Evolutionary conservation across 495 filamentous ascomycete species (phyloP), one percentile per base, ranked within the genome.

Genomic region (Tuber microsphaerosporum): DNA sequence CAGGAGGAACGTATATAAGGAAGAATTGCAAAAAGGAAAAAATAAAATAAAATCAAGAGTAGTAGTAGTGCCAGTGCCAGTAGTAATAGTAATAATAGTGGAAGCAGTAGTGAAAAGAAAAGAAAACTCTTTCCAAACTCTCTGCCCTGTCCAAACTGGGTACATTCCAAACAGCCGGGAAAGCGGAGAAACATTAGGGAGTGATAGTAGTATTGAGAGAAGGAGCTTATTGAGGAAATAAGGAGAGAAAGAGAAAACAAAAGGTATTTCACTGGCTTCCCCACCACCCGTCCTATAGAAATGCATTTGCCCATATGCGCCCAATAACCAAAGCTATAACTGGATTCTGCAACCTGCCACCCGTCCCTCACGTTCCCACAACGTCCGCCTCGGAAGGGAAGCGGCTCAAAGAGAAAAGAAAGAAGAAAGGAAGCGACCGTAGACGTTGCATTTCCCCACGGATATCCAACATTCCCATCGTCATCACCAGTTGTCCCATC

Each of bases 301-400:
- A 79, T 79, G 76, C 76, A 79, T 79, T 79, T 74, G 70, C 73
- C 77, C 76, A 61, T 79, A 73, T 79, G 76, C 77, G 76, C 76
- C 77, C 77, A 34, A 79, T 75, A 68, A 79, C 76, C 69, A 68
- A 65, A 65, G 16, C 72, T 46, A 44, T 72, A 73, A 79, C 70
- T 75, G 39, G 75, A 73, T 79, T 74, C 73, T 75, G 77, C 51
- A 72, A 65, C 72, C 69, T 69, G 42, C 43, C 72, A 79, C 45
- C 46, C 71, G 68, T 70, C 70, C 41, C 44, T 76, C 61, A 42
- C 6, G 46, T 73, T 61, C 39, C 71, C 71, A 70, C 26, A 71
- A 71, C 10, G 68, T 70, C 26, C 45, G 65, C 61, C 68, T 69
- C 14, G 41, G 41, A 77, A 41, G 44, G 19, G 31, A 65, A 71